phyloP scores from a whole-genome alignment of 495 filamentous ascomycete species.

The Evernia prunastri region DNA sequence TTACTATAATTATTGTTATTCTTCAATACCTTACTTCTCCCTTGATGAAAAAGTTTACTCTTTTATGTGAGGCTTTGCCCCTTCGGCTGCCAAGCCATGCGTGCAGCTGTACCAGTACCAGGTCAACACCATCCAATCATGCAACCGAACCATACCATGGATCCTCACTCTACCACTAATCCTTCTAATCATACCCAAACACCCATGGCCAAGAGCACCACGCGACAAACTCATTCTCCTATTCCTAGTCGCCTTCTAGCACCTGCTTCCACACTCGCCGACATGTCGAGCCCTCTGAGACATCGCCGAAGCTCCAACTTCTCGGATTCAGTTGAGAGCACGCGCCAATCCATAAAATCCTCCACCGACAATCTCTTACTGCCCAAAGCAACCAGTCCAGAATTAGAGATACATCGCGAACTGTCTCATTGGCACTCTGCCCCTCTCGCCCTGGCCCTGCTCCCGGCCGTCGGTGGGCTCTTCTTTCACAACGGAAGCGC shows the following conservation, averaged over 20 bases:
- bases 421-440: conserved; percentile 66
- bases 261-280: conserved; percentile 40
- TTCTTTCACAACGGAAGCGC: conserved; percentile 78
- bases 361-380: conserved; percentile 70
- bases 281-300: conserved; percentile 29
- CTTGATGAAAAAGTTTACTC: no score
- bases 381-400: conserved; percentile 43
- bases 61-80: not conserved
- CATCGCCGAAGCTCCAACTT: conserved; percentile 68
- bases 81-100: not conserved
- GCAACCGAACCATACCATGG: conserved; percentile 5
- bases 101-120: not conserved
- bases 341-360: conserved; percentile 56
- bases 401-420: conserved; percentile 35
- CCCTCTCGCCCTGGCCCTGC: conserved; percentile 71
- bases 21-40: no score
- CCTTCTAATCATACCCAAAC: conserved; percentile 3
- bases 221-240: conserved; percentile 21
- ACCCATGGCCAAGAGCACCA: conserved; percentile 13
- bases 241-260: conserved; percentile 40
- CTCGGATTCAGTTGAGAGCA: conserved; percentile 64
- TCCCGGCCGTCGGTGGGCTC: conserved; percentile 79
- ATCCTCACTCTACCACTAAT: conserved; percentile 12
- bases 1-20: no score
- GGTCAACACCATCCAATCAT: not conserved